Base-by-base conservation (phyloP, 164 flowering plant genomes). In the Tetrastigma voinierianum region DNA sequence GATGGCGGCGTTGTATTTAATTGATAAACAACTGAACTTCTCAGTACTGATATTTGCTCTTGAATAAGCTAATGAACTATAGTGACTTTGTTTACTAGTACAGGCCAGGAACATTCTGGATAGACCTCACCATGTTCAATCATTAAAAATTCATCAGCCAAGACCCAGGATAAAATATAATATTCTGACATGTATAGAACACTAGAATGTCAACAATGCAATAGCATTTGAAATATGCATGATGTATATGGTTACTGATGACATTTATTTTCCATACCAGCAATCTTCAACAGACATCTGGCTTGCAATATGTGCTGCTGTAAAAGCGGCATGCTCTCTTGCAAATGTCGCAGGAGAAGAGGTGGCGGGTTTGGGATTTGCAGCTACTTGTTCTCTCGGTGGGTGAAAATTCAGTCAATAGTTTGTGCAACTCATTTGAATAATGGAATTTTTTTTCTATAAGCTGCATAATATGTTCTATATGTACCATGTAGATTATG, bases 271-370 rank as follows among this genome's bases (percentile, higher is more conserved):
- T 73, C 47, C 25, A 40, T 62, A 66, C 43, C 86, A 95, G 99
- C 98, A 95, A 92, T 95, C 99, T 52, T 92, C 99, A 15, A 95
- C 99, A n/a, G 99, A 95, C 81, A 92, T 95, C 55, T 95, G 99
- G 98, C 96, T 75, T 86, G 93, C 99, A 21, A 74, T 90, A 65
- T 92, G 98, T 81, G 80, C 97, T 1, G 94, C 99, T 54, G 99
- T 93, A 54, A 89, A n/a, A 77, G 68, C 90, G 67, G 97, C 96
- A 32, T 87, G 97, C 77, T 76, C 86, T 52, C 83, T 75, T 67
- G 97, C 97, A 66, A 72, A 90, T 77, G 84, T 90, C 70, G 64
- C 78, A 4, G 88, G 84, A 10, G 79, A 80, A 71, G 93, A 95
- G 74, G 98, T 95, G 64, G 71, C 67, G 16, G 83, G 98, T 40